These are phyloP conservation scores for Trichoderma sp. DNA, from an alignment of 2,329 filamentous ascomycete species.

Conservation along the genomic window DNA sequence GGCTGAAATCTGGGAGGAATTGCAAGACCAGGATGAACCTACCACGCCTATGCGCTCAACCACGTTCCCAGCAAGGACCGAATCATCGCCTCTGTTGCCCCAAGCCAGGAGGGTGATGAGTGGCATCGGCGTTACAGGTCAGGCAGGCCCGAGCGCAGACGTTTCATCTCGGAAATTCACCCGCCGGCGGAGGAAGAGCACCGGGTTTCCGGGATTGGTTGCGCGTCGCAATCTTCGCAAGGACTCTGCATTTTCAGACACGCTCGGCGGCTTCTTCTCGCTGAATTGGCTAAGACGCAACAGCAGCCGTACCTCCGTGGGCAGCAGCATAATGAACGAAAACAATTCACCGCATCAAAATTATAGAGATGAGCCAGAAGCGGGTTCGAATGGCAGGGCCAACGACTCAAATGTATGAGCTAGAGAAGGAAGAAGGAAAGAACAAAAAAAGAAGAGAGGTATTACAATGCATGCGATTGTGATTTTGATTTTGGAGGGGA, in stretches of 20 bases:
- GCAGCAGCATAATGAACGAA: slow-evolving; percentile 11
- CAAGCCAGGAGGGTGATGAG: slow-evolving; percentile 33
- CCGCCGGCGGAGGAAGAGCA: slow-evolving; percentile 54
- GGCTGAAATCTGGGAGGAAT: slow-evolving; percentile 82
- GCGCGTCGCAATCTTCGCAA: slow-evolving; percentile 46
- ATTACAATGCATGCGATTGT: neutral
- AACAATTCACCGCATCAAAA: slow-evolving; percentile 10
- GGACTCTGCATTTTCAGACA: slow-evolving; percentile 45
- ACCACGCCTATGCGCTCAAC: slow-evolving; percentile 45
- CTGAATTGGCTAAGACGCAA: slow-evolving; percentile 51
- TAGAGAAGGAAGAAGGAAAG: neutral
- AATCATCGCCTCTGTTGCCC: slow-evolving; percentile 41
- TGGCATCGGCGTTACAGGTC: slow-evolving; percentile 27
- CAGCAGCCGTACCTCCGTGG: slow-evolving; percentile 13
- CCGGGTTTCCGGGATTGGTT: slow-evolving; percentile 59
- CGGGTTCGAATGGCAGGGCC: slow-evolving; percentile 18
- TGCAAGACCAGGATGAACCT: slow-evolving; percentile 66
- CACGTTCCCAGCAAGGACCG: slow-evolving; percentile 44
- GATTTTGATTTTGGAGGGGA: neutral
- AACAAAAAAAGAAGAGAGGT: neutral
- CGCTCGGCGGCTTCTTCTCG: slow-evolving; percentile 51
- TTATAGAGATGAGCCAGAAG: slow-evolving; percentile 25
- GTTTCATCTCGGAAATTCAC: slow-evolving; percentile 31
- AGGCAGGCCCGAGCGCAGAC: slow-evolving; percentile 32
- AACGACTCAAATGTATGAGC: slow-evolving; percentile 37